These are phyloP conservation scores for Pseudogymnoascus sp. DNA, from an alignment of 2,329 filamentous ascomycete genomes.

Conservation along the genomic window DNA sequence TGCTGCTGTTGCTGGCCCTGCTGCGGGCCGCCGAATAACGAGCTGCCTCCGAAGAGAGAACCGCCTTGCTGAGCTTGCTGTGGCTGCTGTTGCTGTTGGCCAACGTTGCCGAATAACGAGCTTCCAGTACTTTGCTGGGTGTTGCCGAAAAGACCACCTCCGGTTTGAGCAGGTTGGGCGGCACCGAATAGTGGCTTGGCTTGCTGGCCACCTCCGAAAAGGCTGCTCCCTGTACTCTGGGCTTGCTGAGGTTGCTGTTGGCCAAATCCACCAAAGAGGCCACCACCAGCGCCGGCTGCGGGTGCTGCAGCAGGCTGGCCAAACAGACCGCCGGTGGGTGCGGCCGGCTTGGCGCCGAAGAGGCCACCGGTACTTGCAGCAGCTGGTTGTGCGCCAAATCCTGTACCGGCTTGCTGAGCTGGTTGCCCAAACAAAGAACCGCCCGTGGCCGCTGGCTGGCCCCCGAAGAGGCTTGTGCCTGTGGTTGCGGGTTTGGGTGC, in stretches of 20 bases:
- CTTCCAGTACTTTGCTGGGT: conserved; percentile 31
- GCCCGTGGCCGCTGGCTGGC: conserved; percentile 22
- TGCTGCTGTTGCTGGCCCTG: conserved; percentile 42
- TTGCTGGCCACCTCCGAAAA: conserved; percentile 48
- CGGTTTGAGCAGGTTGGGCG: conserved; percentile 33
- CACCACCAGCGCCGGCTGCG: conserved; percentile 32
- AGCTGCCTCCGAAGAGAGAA: conserved; percentile 54
- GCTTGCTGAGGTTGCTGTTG: conserved; percentile 32
- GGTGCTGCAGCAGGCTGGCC: conserved; percentile 31
- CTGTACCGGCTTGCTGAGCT: neutral
- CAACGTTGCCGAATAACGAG: conserved; percentile 23
- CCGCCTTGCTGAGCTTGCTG: conserved; percentile 45
- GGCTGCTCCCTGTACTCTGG: conserved; percentile 36
- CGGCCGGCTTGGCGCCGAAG: conserved; percentile 34
- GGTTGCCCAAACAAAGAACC: conserved; percentile 14
- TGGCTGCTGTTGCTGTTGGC: conserved; percentile 26
- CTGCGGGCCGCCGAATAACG: conserved; percentile 51
- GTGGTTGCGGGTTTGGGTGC: conserved; percentile 24
- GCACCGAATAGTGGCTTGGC: conserved; percentile 49
- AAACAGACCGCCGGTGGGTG: conserved; percentile 34
- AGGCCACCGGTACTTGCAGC: conserved; percentile 32
- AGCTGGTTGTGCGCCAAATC: conserved; percentile 18
- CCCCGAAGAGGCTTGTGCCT: conserved; percentile 29
- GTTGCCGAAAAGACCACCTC: conserved; percentile 47
- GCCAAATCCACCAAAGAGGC: conserved; percentile 24